Evolutionary conservation across 108 stramenopile species (phyloP), one percentile per base, ranked within the genome.

Genomic region (Cyclotella kingstonii): DNA sequence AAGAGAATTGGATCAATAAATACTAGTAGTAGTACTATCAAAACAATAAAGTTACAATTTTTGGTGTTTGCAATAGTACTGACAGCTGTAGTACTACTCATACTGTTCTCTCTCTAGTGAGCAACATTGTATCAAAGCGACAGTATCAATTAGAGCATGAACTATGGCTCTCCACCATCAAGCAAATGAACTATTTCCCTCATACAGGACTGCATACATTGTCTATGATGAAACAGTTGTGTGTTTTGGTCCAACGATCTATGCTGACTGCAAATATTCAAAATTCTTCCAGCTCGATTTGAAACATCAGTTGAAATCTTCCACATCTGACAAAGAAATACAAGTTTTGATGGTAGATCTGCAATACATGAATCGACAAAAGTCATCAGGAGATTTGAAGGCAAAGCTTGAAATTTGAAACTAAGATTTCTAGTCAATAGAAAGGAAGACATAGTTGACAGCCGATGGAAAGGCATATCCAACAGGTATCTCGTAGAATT

Each of bases 251-350:
- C 11, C 33, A 35, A 11, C 26, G 22, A 6, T 35, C 27, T 51
- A 9, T 49, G 31, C 5, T n/a, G 6, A 50, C 14, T n/a, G 11
- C 35, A 9, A 55, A 44, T 46, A 40, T 36, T 64, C 27, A 57
- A 64, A 14, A 73, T 55, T 36, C 71, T 35, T 28, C 21, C 36
- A 38, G 63, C 50, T 18, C 50, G 44, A 25, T 64, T 73, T 5
- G 56, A 57, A 14, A 73, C 63, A 59, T 73, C 63, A 25, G 63
- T 63, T 10, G 71, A 64, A 15, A 73, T 64, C 56, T 64, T 73
- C 56, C 63, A 64, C 12, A 43, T 26, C 33, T 31, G 22, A 58
- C 71, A 73, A 3, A 73, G 42, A 39, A 64, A 29, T 22, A 51
- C 62, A 19, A 73, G 49, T 25, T 64, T 73, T 25, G 36, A 23